phyloP scores from a whole-genome alignment of 164 flowering plant species.

The Magnolia officinalis region DNA sequence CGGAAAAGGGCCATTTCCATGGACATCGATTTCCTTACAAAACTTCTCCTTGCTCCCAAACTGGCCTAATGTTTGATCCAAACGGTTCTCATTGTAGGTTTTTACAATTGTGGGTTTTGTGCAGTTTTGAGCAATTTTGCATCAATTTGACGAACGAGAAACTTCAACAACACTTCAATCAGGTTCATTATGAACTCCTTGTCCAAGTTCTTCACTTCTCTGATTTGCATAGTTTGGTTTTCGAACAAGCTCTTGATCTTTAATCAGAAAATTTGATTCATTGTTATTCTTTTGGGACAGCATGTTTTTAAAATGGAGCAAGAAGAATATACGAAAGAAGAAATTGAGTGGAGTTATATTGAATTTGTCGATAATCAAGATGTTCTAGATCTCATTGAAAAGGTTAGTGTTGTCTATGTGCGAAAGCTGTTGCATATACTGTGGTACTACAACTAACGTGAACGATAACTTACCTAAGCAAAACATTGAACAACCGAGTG shows the following conservation, averaged over 20 bases:
- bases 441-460: background rate
- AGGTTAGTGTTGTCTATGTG: conserved; percentile 42
- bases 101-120: conserved; percentile 6
- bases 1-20: background rate
- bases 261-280: background rate
- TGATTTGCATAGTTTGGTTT: conserved; percentile 1
- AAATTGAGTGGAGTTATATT: conserved; percentile 98
- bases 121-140: conserved; percentile 99
- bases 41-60: background rate
- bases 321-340: conserved; percentile 96
- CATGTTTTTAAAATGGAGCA: conserved; percentile 99
- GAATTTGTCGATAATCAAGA: conserved; percentile 98
- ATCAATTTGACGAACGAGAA: conserved; percentile 99
- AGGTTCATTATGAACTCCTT: conserved; percentile 49
- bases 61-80: background rate
- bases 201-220: background rate
- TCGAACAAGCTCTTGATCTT: background rate
- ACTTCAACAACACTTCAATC: conserved; percentile 99
- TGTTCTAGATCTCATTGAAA: conserved; percentile 92
- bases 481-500: background rate
- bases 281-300: conserved; percentile 36
- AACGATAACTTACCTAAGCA: background rate
- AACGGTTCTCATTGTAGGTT: background rate
- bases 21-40: background rate
- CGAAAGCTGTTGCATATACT: background rate